These are phyloP conservation scores for Lithohypha guttulata DNA, from an alignment of 2,329 filamentous ascomycete genomes.

Conservation along the genomic window DNA sequence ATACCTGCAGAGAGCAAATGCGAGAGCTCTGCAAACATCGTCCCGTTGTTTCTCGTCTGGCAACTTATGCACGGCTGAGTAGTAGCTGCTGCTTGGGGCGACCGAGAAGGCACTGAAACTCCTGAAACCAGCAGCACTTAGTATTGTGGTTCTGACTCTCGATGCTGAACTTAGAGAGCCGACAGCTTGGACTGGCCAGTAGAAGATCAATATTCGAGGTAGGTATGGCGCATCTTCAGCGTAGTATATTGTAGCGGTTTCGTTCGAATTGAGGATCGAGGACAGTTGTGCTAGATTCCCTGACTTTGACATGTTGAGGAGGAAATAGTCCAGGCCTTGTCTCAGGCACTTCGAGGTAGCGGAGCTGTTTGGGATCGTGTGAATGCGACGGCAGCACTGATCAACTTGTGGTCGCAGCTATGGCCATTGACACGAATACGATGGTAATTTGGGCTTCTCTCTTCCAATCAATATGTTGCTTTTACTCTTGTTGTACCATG, in stretches of 20 bases:
- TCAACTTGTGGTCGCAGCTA: slow-evolving; percentile 4
- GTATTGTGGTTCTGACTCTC: slow-evolving; percentile 87
- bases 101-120: slow-evolving; percentile 86
- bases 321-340: no score
- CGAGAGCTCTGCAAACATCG: slow-evolving; percentile 79
- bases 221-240: slow-evolving; percentile 70
- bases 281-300: slow-evolving; percentile 21
- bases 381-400: not conserved
- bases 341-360: not conserved
- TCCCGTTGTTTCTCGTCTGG: slow-evolving; percentile 93
- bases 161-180: slow-evolving; percentile 82
- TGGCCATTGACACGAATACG: no score
- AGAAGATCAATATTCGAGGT: slow-evolving; percentile 77
- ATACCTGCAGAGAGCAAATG: slow-evolving; percentile 89
- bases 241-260: slow-evolving; percentile 61
- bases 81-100: slow-evolving; percentile 83
- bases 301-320: slow-evolving; percentile 20
- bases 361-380: not conserved
- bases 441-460: no score
- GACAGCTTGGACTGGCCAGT: slow-evolving; percentile 79
- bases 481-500: no score
- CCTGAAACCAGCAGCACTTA: slow-evolving; percentile 77
- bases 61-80: slow-evolving; percentile 78
- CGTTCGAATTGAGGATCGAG: slow-evolving; percentile 16
- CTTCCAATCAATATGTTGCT: no score